Evolutionary conservation across 495 filamentous ascomycete species (phyloP).

Genomic region (Penicillium cosmopolitanum): DNA sequence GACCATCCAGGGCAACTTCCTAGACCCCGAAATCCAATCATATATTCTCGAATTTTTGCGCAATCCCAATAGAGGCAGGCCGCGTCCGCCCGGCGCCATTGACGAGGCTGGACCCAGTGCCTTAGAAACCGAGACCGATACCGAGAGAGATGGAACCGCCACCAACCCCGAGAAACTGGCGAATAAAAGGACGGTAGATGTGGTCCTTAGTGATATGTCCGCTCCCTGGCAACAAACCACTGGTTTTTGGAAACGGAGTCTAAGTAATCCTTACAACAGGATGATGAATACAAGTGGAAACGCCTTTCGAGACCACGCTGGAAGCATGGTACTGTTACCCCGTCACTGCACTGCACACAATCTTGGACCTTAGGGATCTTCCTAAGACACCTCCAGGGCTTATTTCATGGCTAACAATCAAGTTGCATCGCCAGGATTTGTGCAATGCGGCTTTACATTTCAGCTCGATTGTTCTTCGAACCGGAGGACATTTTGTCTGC

Average conservation of each 20-base stretch:
- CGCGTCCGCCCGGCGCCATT: conserved; percentile 27
- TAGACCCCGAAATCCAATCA: conserved; percentile 67
- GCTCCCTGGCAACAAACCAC: conserved; percentile 85
- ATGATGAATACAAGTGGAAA: conserved; percentile 99
- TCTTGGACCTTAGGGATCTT: background rate
- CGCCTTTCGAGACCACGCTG: conserved; percentile 82
- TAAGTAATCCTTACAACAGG: conserved; percentile 93
- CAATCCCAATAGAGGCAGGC: conserved; percentile 64
- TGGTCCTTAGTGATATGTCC: conserved; percentile 98
- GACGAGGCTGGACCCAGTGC: conserved; percentile 15
- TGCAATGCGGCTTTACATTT: conserved; percentile 85
- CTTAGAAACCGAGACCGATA: conserved; percentile 21
- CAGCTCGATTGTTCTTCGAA: conserved; percentile 77
- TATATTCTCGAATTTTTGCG: conserved; percentile 75
- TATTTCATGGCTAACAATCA: background rate
- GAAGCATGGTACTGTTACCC: conserved; percentile 75
- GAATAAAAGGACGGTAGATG: conserved; percentile 71
- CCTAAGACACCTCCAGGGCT: too few species aligned
- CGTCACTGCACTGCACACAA: too few species aligned
- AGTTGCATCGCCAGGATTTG: conserved; percentile 68
- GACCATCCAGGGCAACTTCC: conserved; percentile 92
- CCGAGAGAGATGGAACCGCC: conserved; percentile 13
- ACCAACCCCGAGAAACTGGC: conserved; percentile 3
- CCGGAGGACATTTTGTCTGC: conserved; percentile 88
- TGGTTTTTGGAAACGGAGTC: conserved; percentile 78